Base-by-base conservation (phyloP, 2,329 filamentous ascomycete species). In the Colletotrichum siamense region DNA sequence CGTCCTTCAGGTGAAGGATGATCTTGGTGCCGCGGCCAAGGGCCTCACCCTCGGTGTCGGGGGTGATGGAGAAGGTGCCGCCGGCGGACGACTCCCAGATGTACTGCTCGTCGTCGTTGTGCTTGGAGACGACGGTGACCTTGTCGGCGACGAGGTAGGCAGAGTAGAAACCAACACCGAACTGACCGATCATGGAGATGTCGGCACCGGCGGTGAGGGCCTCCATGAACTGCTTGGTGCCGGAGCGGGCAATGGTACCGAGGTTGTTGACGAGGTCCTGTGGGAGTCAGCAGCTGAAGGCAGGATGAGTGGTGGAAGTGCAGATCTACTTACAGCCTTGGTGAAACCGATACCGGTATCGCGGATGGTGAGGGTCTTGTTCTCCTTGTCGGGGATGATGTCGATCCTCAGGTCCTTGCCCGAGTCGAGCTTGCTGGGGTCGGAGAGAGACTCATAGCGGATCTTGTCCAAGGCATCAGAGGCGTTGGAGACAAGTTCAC, bases 141-240 rank as follows among this genome's bases (percentile, higher is more conserved):
- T 93, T 93, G 92, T 99, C 97, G 87, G 97, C 97, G 82, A 99
- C 97, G 77, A 99, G 96, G 93, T 99, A 99, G 85, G 97, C 97
- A 78, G 97, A 99, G 94, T 99, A 99, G 95, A 99, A 99, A 94
- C 97, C 97, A 84, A 99, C 97, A 98, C 97, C 97, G 88, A 99
- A 99, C 91, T 99, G 97, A 85, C 97, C 97, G 87, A 99, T 99
- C 97, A 99, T 99, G 89, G 97, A 99, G 82, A 99, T 97, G 89
- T 99, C 97, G 86, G 97, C 97, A 91, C 97, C 97, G 81, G 97
- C 97, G 82, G 96, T 96, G 82, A 99, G 93, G 79, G 97, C 97
- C 92, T 99, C 97, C 97, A 99, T 99, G 90, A 99, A 99, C 91
- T 99, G 97, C 94, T 99, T 99, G 88, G 97, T 99, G 81, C 97